A percentile compares a stretch with the other conserved stretches of the same genome.
Evolutionary conservation across 1,139 yeast species (phyloP).

Genomic region (Dujonia santamariae): DNA sequence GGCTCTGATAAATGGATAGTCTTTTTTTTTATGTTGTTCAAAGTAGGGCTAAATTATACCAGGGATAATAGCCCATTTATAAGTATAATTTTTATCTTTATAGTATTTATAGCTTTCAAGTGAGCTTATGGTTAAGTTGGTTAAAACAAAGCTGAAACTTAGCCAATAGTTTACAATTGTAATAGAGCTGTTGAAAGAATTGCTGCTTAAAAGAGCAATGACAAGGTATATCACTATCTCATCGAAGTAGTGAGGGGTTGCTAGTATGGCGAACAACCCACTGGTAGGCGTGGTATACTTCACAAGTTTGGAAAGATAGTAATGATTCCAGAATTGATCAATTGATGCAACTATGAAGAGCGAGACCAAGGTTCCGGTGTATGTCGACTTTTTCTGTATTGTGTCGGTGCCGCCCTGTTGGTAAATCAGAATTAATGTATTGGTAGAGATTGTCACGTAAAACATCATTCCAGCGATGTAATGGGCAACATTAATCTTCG

Average conservation of each 20-base stretch:
- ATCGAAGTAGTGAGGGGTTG: constrained; percentile 81
- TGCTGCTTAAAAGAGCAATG: constrained; percentile 18
- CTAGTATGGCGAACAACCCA: constrained; percentile 48
- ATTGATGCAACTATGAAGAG: constrained; percentile 43
- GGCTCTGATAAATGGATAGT: no score
- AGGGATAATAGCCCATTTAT: constrained; percentile 20
- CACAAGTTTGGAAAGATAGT: constrained; percentile 51
- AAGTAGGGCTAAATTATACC: constrained; percentile 12
- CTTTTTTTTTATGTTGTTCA: no score
- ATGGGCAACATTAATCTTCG: constrained; percentile 74
- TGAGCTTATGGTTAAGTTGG: constrained; percentile 64
- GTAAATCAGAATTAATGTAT: background rate
- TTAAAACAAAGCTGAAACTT: constrained; percentile 54
- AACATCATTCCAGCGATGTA: constrained; percentile 72
- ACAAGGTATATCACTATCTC: constrained; percentile 64
- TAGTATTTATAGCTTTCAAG: constrained; percentile 57
- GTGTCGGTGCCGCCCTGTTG: background rate
- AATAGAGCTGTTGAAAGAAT: constrained; percentile 3
- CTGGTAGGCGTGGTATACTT: constrained; percentile 67
- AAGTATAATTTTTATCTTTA: constrained; percentile 14
- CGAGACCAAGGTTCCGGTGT: constrained; percentile 11
- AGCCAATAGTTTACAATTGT: constrained; percentile 17
- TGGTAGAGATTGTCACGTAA: constrained; percentile 30
- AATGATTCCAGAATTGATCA: constrained; percentile 61
- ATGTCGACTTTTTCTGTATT: background rate